Percentiles rank a stretch among this genome's conserved stretches.
Evolutionary conservation across 2,329 filamentous ascomycete genomes (phyloP).

Genomic region (Chaetothyriales sp.): DNA sequence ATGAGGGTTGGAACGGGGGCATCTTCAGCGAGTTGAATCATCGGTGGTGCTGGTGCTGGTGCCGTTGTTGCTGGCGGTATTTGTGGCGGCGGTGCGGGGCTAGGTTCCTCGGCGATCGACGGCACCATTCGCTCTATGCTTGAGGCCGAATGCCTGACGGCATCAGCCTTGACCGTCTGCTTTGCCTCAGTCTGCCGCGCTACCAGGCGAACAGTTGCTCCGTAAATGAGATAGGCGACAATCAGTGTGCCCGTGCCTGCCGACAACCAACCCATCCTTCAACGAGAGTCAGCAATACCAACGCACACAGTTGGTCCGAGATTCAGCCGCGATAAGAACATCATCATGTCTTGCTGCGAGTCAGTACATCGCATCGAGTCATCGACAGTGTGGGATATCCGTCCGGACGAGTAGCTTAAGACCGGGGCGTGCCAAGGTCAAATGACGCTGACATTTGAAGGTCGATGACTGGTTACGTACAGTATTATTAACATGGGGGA

Average conservation of each 20-base stretch:
- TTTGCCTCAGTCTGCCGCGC: neutral
- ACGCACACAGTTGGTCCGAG: neutral
- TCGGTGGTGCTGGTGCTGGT: neutral
- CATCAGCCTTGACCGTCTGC: neutral
- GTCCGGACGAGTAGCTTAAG: neutral
- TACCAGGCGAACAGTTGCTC: constrained; percentile 1
- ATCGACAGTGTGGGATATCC: neutral
- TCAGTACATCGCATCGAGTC: neutral
- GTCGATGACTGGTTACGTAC: neutral
- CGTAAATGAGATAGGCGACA: constrained; percentile 12
- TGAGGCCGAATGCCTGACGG: neutral
- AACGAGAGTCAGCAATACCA: neutral
- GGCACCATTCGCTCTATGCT: neutral
- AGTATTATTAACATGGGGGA: neutral
- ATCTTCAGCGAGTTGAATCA: neutral
- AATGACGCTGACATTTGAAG: neutral
- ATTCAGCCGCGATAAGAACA: neutral
- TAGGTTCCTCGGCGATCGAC: neutral
- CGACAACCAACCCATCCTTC: constrained; percentile 11
- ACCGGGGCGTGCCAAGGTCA: neutral
- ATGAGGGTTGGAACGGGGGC: neutral
- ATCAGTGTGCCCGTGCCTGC: constrained; percentile 9
- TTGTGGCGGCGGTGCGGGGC: no score
- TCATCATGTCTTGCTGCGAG: neutral
- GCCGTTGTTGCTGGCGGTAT: neutral